A percentile compares a stretch with the other conserved stretches of the same genome.
These are phyloP conservation scores for Dalbergia cochinchinensis DNA, from an alignment of 306 rosid genomes.

Conservation along the genomic window DNA sequence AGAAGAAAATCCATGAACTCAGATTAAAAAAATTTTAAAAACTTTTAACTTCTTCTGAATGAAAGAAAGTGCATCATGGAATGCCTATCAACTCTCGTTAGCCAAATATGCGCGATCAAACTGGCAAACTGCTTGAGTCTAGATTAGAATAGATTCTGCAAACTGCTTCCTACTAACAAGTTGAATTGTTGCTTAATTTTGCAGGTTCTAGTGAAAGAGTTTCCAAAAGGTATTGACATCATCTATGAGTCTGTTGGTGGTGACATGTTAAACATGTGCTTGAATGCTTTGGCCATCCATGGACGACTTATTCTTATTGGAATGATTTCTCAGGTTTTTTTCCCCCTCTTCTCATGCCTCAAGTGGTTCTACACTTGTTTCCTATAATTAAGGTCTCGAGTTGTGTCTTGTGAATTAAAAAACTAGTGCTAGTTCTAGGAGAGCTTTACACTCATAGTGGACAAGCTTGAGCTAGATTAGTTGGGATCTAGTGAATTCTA, in stretches of 20 bases:
- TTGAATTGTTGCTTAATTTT: conserved; percentile 36
- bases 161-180: conserved; percentile 17
- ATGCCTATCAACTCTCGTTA: background rate
- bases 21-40: background rate
- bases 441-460: too few relatives aligned
- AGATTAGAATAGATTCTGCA: conserved; percentile 17
- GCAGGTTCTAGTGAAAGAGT: conserved; percentile 82
- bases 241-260: conserved; percentile 98
- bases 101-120: conserved; percentile 15
- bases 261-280: conserved; percentile 84
- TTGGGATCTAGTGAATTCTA: too few relatives aligned
- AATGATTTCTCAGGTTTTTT: conserved; percentile 94
- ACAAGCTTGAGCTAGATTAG: too few relatives aligned
- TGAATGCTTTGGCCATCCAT: conserved; percentile 83
- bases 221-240: conserved; percentile 82
- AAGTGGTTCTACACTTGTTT: background rate
- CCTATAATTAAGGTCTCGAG: background rate
- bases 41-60: background rate
- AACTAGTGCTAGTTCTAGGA: too few relatives aligned
- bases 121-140: background rate
- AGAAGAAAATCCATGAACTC: background rate
- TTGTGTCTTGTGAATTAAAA: too few relatives aligned
- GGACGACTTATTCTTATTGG: conserved; percentile 91
- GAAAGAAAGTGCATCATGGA: conserved; percentile 26
- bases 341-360: conserved; percentile 32